A percentile compares a stretch with the other conserved stretches of the same genome.
Conservation (phyloP, 306 rosid genomes). For the Pyrus pyrifolia region DNA sequence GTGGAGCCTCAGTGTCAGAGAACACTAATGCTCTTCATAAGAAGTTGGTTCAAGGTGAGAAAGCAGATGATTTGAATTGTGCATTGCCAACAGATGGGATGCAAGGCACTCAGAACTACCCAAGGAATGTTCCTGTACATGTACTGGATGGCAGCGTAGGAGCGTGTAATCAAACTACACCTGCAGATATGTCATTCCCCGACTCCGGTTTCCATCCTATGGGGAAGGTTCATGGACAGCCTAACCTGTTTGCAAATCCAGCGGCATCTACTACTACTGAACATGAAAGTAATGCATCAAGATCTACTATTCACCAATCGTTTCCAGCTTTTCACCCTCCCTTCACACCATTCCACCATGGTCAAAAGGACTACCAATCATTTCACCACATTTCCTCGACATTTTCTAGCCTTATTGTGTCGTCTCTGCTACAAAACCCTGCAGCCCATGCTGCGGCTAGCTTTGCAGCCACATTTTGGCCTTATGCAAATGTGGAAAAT, state of each 20-base stretch:
- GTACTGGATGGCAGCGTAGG: constrained; percentile 73
- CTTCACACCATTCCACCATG: constrained; percentile 36
- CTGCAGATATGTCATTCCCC: constrained; percentile 40
- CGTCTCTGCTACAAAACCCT: constrained; percentile 80
- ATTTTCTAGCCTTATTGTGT: constrained; percentile 64
- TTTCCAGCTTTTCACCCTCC: constrained; percentile 55
- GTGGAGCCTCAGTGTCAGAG: constrained; percentile 40
- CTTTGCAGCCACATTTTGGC: constrained; percentile 79
- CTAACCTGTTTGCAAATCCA: constrained; percentile 37
- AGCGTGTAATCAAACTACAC: constrained; percentile 38
- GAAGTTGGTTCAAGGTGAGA: constrained; percentile 44
- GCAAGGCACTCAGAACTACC: constrained; percentile 70
- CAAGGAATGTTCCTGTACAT: constrained; percentile 84
- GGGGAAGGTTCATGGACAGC: constrained; percentile 43
- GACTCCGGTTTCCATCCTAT: constrained; percentile 52
- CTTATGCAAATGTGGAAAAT: constrained; percentile 48
- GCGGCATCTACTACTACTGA: constrained; percentile 47
- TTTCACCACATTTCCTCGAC: constrained; percentile 59
- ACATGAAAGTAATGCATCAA: constrained; percentile 44
- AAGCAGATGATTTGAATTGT: constrained; percentile 43
- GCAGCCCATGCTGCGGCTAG: constrained; percentile 93
- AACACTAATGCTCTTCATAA: constrained; percentile 31
- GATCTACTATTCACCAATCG: constrained; percentile 61
- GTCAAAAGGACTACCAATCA: constrained; percentile 52
- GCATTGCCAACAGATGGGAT: constrained; percentile 48